Percentiles rank a stretch among this genome's conserved stretches.
Conservation (phyloP, 352 stramenopile genomes). For the Plasmopara muralis region DNA sequence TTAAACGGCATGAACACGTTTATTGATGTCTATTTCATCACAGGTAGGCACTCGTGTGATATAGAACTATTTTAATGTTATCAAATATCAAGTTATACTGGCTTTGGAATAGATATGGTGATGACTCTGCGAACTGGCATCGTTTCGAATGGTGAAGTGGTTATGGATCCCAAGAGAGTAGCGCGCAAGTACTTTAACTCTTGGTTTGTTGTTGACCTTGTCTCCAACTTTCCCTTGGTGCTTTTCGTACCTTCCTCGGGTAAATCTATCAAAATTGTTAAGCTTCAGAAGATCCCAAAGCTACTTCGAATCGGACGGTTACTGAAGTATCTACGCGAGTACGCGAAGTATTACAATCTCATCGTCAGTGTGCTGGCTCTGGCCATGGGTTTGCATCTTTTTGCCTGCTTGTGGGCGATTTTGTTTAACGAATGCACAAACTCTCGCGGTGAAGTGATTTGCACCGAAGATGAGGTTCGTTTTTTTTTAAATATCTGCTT, state of each 20-base stretch:
- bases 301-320: constrained; percentile 64
- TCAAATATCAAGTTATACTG: neutral
- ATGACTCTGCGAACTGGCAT: constrained; percentile 75
- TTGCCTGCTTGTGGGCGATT: constrained; percentile 66
- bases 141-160: constrained; percentile 64
- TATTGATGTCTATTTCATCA: constrained; percentile 77
- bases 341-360: constrained; percentile 83
- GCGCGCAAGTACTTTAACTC: constrained; percentile 59
- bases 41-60: constrained; percentile 15
- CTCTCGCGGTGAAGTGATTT: constrained; percentile 21
- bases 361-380: constrained; percentile 61
- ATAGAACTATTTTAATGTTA: no score
- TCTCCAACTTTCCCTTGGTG: constrained; percentile 79
- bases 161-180: constrained; percentile 67
- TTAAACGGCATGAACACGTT: constrained; percentile 52
- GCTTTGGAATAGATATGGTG: constrained; percentile 49
- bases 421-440: constrained; percentile 61
- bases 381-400: constrained; percentile 59
- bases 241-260: constrained; percentile 51
- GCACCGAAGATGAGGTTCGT: constrained; percentile 33
- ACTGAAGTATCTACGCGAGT: constrained; percentile 73
- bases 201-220: constrained; percentile 80
- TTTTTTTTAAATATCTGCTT: neutral
- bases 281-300: constrained; percentile 82
- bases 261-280: constrained; percentile 78